Percentiles rank a stretch among this genome's conserved stretches.
Evolutionary conservation across 768 basidiomycete species (phyloP).

Genomic region (Trametes meyenii): DNA sequence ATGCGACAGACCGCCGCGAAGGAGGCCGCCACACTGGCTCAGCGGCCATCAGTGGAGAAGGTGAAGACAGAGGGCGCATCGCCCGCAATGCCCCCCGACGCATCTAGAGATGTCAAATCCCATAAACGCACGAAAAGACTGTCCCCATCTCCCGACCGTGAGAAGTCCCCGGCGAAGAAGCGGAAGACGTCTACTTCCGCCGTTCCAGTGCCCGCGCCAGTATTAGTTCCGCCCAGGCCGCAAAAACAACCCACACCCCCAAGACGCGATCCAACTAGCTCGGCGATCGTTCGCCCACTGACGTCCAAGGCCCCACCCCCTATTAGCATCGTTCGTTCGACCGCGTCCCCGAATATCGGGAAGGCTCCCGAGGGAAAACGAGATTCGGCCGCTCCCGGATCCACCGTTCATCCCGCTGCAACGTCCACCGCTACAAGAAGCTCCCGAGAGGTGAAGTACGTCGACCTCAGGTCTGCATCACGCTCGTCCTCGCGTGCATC

Average conservation of each 20-base stretch:
- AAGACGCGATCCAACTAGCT: neutral
- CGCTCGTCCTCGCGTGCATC: constrained; percentile 16
- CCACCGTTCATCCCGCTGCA: neutral
- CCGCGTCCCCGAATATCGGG: neutral
- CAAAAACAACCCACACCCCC: neutral
- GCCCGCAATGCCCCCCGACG: neutral
- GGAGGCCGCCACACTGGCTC: neutral
- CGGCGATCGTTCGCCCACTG: neutral
- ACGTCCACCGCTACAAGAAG: neutral
- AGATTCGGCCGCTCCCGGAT: neutral
- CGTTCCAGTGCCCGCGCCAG: neutral
- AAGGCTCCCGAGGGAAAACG: neutral
- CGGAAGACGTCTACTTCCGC: constrained; percentile 1
- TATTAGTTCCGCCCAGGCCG: neutral
- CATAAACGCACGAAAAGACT: neutral
- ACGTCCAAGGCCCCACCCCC: neutral
- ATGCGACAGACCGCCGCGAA: constrained; percentile 4
- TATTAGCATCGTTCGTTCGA: neutral
- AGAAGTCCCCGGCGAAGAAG: constrained; percentile 16
- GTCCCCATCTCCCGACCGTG: neutral
- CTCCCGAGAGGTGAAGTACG: neutral
- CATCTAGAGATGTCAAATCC: neutral
- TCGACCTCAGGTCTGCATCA: constrained; percentile 9
- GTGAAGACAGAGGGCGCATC: neutral
- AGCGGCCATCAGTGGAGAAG: neutral